Evolutionary conservation across 2,329 filamentous ascomycete species (phyloP).

Genomic region (Cordyceps farinosa): DNA sequence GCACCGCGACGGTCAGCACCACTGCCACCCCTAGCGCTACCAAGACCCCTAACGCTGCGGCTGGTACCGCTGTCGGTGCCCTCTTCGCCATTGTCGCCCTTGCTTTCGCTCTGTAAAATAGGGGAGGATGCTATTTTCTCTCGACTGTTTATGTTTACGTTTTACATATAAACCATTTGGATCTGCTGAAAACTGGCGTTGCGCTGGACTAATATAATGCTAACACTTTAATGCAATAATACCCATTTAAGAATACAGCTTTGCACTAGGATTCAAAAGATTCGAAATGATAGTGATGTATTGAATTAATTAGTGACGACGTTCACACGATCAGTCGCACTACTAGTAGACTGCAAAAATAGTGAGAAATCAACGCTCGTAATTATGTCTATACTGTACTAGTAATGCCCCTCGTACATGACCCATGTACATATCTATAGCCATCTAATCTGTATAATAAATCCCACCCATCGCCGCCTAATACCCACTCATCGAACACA

Average conservation of each 20-base stretch:
- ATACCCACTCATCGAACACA: background rate
- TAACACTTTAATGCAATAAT: conserved; percentile 6
- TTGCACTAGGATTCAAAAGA: no score
- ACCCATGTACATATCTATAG: background rate
- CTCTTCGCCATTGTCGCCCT: background rate
- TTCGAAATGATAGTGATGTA: no score
- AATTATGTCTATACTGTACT: background rate
- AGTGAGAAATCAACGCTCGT: background rate
- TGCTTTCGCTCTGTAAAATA: conserved; percentile 2
- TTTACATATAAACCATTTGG: background rate
- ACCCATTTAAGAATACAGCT: background rate
- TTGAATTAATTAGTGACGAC: no score
- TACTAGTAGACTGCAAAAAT: no score
- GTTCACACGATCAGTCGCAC: no score
- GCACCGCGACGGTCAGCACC: background rate
- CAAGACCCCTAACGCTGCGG: conserved; percentile 6
- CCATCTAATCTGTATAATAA: background rate
- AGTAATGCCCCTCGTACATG: background rate
- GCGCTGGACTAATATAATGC: background rate
- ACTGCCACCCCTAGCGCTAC: background rate
- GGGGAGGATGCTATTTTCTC: background rate
- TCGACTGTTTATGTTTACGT: background rate
- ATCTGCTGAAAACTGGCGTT: background rate
- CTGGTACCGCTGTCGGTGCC: conserved; percentile 10
- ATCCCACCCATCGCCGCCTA: background rate